Evolutionary conservation across 2,329 filamentous ascomycete genomes (phyloP).

Genomic region (Pseudogymnoascus sp.): DNA sequence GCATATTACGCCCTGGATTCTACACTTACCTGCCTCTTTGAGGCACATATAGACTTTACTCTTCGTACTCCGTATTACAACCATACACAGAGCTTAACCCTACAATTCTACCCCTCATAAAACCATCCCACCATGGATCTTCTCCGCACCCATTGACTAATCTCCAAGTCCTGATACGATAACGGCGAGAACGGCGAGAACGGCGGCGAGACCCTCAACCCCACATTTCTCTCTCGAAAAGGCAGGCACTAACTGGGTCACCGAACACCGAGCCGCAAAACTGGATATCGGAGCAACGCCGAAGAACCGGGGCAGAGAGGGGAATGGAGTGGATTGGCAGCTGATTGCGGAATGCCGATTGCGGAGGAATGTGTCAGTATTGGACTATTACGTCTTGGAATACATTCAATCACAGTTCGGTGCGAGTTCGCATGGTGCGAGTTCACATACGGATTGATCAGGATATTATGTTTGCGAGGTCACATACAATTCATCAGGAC

Average conservation of each 20-base stretch:
- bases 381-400: not conserved
- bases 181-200: not conserved
- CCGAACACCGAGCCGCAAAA: slow-evolving; percentile 1
- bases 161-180: not conserved
- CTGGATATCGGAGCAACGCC: slow-evolving; percentile 2
- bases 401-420: not conserved
- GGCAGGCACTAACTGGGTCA: not conserved
- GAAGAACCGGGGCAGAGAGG: not conserved
- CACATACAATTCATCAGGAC: not conserved
- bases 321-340: not conserved
- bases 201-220: not conserved
- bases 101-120: not conserved
- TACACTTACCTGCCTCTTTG: not conserved
- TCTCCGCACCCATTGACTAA: not conserved
- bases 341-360: slow-evolving; percentile 17
- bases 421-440: too few relatives aligned
- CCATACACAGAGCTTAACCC: not conserved
- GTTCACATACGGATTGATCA: not conserved
- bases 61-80: not conserved
- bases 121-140: not conserved
- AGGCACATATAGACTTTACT: not conserved
- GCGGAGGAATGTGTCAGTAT: slow-evolving; percentile 13
- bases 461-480: not conserved
- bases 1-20: not conserved
- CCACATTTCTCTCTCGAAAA: not conserved